Percentiles rank a stretch among this genome's conserved stretches.
These are phyloP conservation scores for Apophysomyces ossiformis DNA, from an alignment of 371 early-diverging fungal genomes.

Conservation along the genomic window DNA sequence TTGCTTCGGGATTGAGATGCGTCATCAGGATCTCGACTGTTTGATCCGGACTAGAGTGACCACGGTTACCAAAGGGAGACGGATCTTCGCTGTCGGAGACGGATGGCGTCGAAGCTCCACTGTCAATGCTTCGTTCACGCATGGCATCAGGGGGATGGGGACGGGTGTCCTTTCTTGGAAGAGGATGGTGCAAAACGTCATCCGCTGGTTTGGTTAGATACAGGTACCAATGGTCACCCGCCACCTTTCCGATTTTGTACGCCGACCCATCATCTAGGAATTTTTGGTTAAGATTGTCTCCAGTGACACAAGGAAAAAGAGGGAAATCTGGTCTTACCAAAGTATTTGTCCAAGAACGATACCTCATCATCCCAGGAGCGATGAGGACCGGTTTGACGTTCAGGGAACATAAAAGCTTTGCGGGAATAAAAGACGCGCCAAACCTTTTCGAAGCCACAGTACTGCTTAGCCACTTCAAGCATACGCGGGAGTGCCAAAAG, in stretches of 20 bases:
- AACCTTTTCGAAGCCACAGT: constrained; percentile 72
- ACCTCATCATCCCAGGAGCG: constrained; percentile 92
- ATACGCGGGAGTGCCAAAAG: constrained; percentile 85
- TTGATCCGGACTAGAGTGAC: constrained; percentile 68
- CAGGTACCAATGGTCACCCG: constrained; percentile 94
- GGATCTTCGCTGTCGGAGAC: constrained; percentile 34
- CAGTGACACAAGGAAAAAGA: not conserved
- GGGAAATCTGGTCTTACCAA: constrained; percentile 46
- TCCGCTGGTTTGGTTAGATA: constrained; percentile 79
- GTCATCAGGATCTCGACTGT: constrained; percentile 97
- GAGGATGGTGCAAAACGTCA: constrained; percentile 46
- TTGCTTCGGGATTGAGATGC: constrained; percentile 77
- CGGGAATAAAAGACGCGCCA: constrained; percentile 93
- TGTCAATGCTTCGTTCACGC: constrained; percentile 18
- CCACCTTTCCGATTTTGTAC: constrained; percentile 92
- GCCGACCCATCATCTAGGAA: constrained; percentile 71
- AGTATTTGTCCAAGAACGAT: constrained; percentile 67
- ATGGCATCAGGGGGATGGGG: constrained; percentile 9
- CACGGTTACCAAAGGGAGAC: constrained; percentile 49
- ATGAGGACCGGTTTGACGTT: constrained; percentile 88
- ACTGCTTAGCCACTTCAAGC: constrained; percentile 79
- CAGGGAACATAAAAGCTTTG: constrained; percentile 96
- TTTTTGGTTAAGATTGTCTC: not conserved
- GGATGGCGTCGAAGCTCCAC: constrained; percentile 44
- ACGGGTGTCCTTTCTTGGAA: constrained; percentile 3